Evolutionary conservation across 192 early-diverging fungal genomes (phyloP), one percentile per base, ranked within the genome.

Genomic region (Linnemannia elongata): DNA sequence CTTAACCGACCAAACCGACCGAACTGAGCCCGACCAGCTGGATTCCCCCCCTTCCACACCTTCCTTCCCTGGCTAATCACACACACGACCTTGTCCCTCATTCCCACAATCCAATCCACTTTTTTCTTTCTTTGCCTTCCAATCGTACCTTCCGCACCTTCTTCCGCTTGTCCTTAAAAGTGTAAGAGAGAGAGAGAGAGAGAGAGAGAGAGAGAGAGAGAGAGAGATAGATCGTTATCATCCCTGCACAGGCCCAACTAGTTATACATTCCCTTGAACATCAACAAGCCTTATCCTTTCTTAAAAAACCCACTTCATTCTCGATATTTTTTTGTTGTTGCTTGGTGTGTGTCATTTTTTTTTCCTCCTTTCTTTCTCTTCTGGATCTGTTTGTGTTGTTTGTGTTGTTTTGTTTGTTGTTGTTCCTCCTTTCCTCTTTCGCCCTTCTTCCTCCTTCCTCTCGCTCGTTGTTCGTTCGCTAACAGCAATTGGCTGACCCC

Each of bases 101-200:
- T 22, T 36, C 27, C 4, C 49, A 5, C 49, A 4, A 18, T 18
- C 47, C 22, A 38, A n/a, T 60, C 74, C 36, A 27, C 38, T n/a
- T 41, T 33, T 44, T 17, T n/a, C 17, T 35, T 45, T 44, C 54
- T 41, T 42, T 33, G 33, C 18, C 30, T 18, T 75, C 35, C 68
- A 44, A 30, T 39, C 69, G 47, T 36, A 35, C 55, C 69, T 38
- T 72, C 78, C 49, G 78, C 42, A 18, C 41, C 77, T 27, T 69
- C 52, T 45, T 45, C 60, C 24, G 27, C 74, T n/a, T 38, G 24
- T 38, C 22, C 45, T 35, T 17, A 20, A 22, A 10, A 75, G 17
- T 47, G 41, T 6, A 55, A 60, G n/a, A 7, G 52, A 27, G 24
- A 9, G n/a, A 66, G 13, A 33, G 30, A 66, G 60, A 33, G 10